These are phyloP conservation scores for Solanum tarijense DNA, from an alignment of 257 asterid genomes.

Conservation along the genomic window DNA sequence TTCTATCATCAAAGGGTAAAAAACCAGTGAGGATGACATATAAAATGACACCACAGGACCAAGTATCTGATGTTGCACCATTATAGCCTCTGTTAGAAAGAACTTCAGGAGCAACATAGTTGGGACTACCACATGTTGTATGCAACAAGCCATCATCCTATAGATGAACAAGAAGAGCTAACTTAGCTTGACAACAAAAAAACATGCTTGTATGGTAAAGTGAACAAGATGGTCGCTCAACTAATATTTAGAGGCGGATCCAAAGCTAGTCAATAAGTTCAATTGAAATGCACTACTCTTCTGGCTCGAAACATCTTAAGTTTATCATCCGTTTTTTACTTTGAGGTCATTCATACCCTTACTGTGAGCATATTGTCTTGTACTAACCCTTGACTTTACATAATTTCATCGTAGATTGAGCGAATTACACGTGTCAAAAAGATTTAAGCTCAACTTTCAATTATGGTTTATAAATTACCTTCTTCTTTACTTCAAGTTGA, in stretches of 20 bases:
- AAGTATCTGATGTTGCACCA: conserved; percentile 88
- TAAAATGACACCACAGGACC: conserved; percentile 95
- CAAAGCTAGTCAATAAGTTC: background rate
- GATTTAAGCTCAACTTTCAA: background rate
- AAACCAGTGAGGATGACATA: conserved; percentile 87
- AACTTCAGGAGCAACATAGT: conserved; percentile 96
- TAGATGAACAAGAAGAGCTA: conserved; percentile 4
- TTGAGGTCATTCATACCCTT: background rate
- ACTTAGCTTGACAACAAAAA: background rate
- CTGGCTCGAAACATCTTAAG: background rate
- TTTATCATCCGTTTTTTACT: background rate
- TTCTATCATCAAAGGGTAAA: conserved; percentile 94
- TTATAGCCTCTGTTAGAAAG: conserved; percentile 81
- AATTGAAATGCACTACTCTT: background rate
- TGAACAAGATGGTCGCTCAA: background rate
- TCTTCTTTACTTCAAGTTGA: background rate
- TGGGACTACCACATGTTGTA: conserved; percentile 99
- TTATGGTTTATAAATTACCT: background rate
- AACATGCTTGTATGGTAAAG: background rate
- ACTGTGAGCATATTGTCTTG: background rate
- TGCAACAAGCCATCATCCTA: conserved; percentile 92
- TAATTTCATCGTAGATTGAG: background rate
- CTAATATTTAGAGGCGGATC: background rate
- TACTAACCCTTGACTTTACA: background rate
- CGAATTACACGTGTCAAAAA: background rate